Percentiles rank a stretch among this genome's conserved stretches.
phyloP scores from a whole-genome alignment of 192 early-diverging fungal genomes.

The Dissophora ornata region DNA sequence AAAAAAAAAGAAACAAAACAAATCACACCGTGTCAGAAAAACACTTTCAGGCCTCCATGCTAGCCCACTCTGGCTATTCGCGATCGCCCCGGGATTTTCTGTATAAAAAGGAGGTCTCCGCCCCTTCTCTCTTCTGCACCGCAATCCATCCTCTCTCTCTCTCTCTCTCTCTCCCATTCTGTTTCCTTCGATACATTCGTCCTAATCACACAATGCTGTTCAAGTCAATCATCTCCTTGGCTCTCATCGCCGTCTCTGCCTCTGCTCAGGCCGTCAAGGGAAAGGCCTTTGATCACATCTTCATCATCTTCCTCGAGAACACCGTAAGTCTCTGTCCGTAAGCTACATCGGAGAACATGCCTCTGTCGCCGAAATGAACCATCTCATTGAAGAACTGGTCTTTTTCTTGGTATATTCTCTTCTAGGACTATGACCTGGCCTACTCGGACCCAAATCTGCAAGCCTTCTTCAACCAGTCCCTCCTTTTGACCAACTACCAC shows the following conservation, averaged over 20 bases:
- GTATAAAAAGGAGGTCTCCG: too few relatives aligned
- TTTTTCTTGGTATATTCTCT: too few relatives aligned
- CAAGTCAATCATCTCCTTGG: constrained; percentile 29
- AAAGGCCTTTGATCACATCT: constrained; percentile 43
- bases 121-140: too few relatives aligned
- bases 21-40: too few relatives aligned
- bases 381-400: too few relatives aligned
- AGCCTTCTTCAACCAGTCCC: constrained; percentile 47
- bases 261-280: constrained; percentile 24
- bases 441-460: constrained; percentile 2
- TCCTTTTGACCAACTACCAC: constrained; percentile 66
- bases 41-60: too few relatives aligned
- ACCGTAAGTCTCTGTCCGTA: constrained; percentile 2
- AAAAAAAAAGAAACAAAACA: too few relatives aligned
- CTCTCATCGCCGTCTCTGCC: constrained; percentile 13
- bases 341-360: too few relatives aligned
- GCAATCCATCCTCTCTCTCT: too few relatives aligned
- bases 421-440: constrained; percentile 26
- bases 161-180: neutral
- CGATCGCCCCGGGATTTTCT: too few relatives aligned
- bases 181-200: neutral
- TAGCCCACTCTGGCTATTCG: too few relatives aligned
- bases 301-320: constrained; percentile 50
- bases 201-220: constrained; percentile 14
- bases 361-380: too few relatives aligned